Evolutionary conservation across 768 basidiomycete genomes (phyloP).

Genomic region (Tulasnella sp.): DNA sequence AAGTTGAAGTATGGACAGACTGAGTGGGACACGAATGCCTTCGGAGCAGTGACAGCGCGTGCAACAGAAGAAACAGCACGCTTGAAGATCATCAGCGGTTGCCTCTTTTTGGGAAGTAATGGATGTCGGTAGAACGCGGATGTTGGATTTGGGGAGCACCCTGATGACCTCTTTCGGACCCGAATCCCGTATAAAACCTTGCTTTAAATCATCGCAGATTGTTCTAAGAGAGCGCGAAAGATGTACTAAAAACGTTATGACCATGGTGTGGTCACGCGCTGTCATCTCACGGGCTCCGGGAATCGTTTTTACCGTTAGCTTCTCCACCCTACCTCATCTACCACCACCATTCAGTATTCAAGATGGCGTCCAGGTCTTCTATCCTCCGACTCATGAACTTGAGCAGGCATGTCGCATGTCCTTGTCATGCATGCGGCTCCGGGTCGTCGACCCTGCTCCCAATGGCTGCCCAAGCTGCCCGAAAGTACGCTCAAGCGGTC

Average conservation of each 20-base stretch:
- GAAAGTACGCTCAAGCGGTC: slow-evolving; percentile 58
- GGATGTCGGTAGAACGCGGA: too few relatives aligned
- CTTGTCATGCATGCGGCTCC: slow-evolving; percentile 62
- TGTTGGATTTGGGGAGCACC: too few relatives aligned
- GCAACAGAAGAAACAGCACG: background rate
- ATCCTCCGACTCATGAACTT: slow-evolving; percentile 66
- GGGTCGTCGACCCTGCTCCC: slow-evolving; percentile 52
- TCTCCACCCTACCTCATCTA: slow-evolving; percentile 27
- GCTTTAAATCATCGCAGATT: too few relatives aligned
- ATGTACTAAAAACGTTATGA: too few relatives aligned
- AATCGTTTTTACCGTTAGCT: background rate
- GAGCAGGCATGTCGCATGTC: slow-evolving; percentile 57
- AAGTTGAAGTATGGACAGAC: slow-evolving; percentile 84
- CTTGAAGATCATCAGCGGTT: background rate
- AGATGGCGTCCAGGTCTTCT: slow-evolving; percentile 40
- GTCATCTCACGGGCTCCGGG: slow-evolving; percentile 8
- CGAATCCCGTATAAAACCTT: too few relatives aligned
- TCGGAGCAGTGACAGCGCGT: background rate
- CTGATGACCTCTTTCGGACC: too few relatives aligned
- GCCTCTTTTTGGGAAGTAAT: too few relatives aligned
- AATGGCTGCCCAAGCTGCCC: slow-evolving; percentile 57
- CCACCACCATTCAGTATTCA: background rate
- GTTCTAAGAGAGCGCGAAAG: too few relatives aligned
- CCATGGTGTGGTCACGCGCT: background rate
- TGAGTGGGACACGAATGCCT: slow-evolving; percentile 51